phyloP scores from a whole-genome alignment of 108 stramenopile genomes.

The Nitzschia sp. region DNA sequence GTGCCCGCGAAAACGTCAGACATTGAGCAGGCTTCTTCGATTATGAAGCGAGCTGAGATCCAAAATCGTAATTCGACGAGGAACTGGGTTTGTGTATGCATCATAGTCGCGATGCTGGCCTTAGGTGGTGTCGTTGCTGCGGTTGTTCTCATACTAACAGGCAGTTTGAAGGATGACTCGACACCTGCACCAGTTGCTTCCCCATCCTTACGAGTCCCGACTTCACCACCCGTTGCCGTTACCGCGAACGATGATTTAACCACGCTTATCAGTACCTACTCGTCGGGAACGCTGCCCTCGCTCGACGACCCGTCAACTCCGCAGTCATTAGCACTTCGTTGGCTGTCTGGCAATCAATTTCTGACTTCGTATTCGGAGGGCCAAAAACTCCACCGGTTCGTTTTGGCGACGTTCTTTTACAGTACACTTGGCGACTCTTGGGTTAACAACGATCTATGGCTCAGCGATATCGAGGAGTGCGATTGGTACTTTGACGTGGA shows the following conservation, averaged over 20 bases:
- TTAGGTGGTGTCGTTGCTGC: not conserved
- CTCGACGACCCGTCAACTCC: not conserved
- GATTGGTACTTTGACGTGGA: conserved; percentile 18
- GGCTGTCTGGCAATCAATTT: conserved; percentile 17
- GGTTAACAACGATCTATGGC: conserved; percentile 15
- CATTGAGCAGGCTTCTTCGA: too few relatives aligned
- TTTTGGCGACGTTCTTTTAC: conserved; percentile 34
- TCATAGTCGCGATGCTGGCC: not conserved
- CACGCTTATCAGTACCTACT: not conserved
- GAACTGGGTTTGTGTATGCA: not conserved
- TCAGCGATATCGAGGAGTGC: conserved; percentile 26
- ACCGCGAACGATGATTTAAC: conserved; percentile 1
- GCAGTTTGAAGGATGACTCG: not conserved
- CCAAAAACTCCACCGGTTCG: conserved; percentile 29
- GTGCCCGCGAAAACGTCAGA: too few relatives aligned
- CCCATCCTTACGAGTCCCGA: not conserved
- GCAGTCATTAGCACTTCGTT: conserved; percentile 3
- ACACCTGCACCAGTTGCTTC: conserved; percentile 12
- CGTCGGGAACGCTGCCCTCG: not conserved
- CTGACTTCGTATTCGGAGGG: conserved; percentile 9
- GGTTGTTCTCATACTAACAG: not conserved
- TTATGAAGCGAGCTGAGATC: too few relatives aligned
- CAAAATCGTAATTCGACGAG: too few relatives aligned
- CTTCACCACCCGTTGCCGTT: conserved; percentile 3
- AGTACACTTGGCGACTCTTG: conserved; percentile 25